phyloP scores from a whole-genome alignment of 2,329 filamentous ascomycete species.

The Phaeophleospora eucalypticola region DNA sequence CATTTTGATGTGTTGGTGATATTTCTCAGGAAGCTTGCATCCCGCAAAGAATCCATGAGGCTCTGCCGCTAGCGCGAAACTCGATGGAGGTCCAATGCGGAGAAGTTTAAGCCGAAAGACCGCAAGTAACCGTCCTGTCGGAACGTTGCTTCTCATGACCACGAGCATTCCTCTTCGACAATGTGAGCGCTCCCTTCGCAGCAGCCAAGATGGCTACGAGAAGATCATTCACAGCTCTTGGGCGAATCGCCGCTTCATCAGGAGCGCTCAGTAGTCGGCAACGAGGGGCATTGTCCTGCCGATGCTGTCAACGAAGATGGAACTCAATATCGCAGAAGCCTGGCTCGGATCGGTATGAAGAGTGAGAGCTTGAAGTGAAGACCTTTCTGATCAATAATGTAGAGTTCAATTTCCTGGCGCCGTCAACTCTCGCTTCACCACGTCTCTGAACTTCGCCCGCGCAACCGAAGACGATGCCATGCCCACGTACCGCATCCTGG shows the following conservation, averaged over 20 bases:
- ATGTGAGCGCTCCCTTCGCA: background rate
- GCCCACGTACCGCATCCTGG: slow-evolving; percentile 85
- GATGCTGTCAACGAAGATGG: slow-evolving; percentile 43
- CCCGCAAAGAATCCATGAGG: background rate
- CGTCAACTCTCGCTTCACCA: slow-evolving; percentile 88
- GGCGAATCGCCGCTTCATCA: slow-evolving; percentile 5
- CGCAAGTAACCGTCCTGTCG: slow-evolving; percentile 4
- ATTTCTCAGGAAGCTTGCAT: background rate
- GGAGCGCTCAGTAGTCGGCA: slow-evolving; percentile 3
- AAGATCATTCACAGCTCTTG: slow-evolving; percentile 9
- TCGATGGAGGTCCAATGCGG: background rate
- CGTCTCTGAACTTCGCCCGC: slow-evolving; percentile 69
- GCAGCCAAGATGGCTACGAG: slow-evolving; percentile 14
- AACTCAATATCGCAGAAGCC: slow-evolving; percentile 55
- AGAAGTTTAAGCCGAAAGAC: slow-evolving; percentile 1
- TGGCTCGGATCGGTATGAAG: slow-evolving; percentile 55
- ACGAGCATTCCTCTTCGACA: background rate
- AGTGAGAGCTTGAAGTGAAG: background rate
- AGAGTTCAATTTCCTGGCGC: slow-evolving; percentile 82
- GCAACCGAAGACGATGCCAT: slow-evolving; percentile 71
- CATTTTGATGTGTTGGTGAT: slow-evolving; percentile 11
- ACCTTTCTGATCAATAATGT: background rate
- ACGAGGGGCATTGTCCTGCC: slow-evolving; percentile 6
- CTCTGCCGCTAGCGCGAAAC: slow-evolving; percentile 7
- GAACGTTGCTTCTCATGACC: background rate